A percentile compares a stretch with the other conserved stretches of the same genome.
Evolutionary conservation across 2,329 filamentous ascomycete genomes (phyloP).

Genomic region (Aspergillus bombycis): DNA sequence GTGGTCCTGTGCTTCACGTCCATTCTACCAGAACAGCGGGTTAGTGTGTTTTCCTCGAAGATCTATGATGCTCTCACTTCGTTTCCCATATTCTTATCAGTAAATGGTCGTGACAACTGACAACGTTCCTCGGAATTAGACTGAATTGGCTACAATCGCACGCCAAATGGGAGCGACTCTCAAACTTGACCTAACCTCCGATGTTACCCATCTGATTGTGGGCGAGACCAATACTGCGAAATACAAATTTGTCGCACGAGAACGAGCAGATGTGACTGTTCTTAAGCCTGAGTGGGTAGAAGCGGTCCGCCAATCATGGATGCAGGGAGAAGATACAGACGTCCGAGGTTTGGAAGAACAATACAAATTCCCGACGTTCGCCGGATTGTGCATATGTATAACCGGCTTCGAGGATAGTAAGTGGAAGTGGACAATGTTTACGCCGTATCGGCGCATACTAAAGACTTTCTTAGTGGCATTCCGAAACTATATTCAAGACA

Average conservation of each 20-base stretch:
- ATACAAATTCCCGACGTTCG: constrained; percentile 48
- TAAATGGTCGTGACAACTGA: background rate
- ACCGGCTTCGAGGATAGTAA: constrained; percentile 70
- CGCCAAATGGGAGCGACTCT: constrained; percentile 82
- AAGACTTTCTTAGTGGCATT: constrained; percentile 55
- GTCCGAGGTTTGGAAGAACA: constrained; percentile 69
- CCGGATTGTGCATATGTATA: constrained; percentile 65
- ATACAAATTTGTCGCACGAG: constrained; percentile 91
- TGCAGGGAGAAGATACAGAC: constrained; percentile 75
- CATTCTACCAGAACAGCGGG: constrained; percentile 76
- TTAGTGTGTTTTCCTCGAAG: constrained; percentile 47
- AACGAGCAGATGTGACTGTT: constrained; percentile 81
- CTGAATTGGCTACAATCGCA: constrained; percentile 53
- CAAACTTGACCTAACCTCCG: constrained; percentile 90
- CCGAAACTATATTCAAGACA: constrained; percentile 70
- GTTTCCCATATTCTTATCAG: background rate
- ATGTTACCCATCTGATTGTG: constrained; percentile 92
- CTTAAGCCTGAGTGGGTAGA: constrained; percentile 85
- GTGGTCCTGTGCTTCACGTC: constrained; percentile 87
- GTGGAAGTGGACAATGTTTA: constrained; percentile 21
- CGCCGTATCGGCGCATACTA: no score
- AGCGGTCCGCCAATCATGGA: constrained; percentile 78
- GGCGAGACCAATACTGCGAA: constrained; percentile 89
- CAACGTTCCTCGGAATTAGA: constrained; percentile 27
- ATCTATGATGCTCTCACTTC: constrained; percentile 1